These are phyloP conservation scores for Rhizophagus sp. DNA, from an alignment of 192 early-diverging fungal genomes.

Conservation along the genomic window DNA sequence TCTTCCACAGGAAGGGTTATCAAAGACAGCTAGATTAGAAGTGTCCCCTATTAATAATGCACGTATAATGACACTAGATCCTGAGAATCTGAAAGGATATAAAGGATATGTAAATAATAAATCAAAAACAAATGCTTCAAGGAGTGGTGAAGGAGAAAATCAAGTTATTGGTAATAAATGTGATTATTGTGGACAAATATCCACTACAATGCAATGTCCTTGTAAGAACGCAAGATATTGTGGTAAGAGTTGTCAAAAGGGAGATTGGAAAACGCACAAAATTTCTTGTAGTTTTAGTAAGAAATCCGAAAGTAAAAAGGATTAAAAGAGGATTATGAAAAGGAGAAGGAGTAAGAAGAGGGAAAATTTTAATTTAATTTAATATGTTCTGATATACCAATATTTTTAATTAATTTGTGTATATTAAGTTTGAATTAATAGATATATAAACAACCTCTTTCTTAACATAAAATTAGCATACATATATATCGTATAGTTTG, in stretches of 20 bases:
- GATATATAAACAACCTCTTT: too few species aligned
- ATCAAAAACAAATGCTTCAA: not conserved
- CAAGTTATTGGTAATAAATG: not conserved
- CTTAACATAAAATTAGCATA: too few species aligned
- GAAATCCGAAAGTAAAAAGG: not conserved
- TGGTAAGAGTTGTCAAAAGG: not conserved
- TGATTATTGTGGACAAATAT: not conserved
- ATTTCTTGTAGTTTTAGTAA: not conserved
- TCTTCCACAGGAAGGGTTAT: not conserved
- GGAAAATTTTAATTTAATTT: too few species aligned
- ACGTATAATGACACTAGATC: not conserved
- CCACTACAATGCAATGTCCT: not conserved
- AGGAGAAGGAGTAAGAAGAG: too few species aligned
- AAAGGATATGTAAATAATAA: not conserved
- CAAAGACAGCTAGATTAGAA: not conserved
- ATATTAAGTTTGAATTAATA: too few species aligned
- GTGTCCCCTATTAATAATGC: not conserved
- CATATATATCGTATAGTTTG: too few species aligned
- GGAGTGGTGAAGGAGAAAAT: not conserved
- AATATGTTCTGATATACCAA: too few species aligned
- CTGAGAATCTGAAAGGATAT: not conserved
- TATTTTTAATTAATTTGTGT: too few species aligned
- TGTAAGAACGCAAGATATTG: constrained; percentile 6
- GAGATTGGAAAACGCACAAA: not conserved
- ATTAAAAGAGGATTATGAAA: not conserved